Evolutionary conservation across 75 land plant genomes (phyloP).

Genomic region (Selaginella tamariscina): DNA sequence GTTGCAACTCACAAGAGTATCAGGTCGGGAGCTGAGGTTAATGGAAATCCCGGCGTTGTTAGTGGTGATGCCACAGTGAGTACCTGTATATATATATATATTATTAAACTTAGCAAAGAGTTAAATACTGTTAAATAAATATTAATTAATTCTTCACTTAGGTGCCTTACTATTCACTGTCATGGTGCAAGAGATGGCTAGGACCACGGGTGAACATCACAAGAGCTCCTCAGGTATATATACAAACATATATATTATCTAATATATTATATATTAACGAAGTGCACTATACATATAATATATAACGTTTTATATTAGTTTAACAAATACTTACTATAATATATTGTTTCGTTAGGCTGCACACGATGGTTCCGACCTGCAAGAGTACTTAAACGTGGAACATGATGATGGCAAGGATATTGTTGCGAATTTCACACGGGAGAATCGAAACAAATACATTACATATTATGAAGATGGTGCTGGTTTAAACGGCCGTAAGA

Average conservation of each 20-base stretch:
- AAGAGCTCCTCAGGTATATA: slow-evolving; percentile 90
- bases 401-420: slow-evolving; percentile 53
- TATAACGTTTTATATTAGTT: too few species aligned
- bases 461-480: slow-evolving; percentile 94
- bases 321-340: neutral
- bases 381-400: slow-evolving; percentile 53
- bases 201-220: slow-evolving; percentile 85
- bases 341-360: slow-evolving; percentile 42
- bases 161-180: slow-evolving; percentile 94
- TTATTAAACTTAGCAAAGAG: too few species aligned
- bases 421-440: slow-evolving; percentile 68
- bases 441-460: slow-evolving; percentile 60
- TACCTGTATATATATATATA: too few species aligned
- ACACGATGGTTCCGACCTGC: slow-evolving; percentile 81
- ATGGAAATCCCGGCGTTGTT: slow-evolving; percentile 44
- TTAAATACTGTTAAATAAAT: neutral
- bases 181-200: slow-evolving; percentile 96
- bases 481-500: slow-evolving; percentile 70
- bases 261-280: too few species aligned
- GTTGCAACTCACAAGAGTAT: too few species aligned
- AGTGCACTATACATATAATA: too few species aligned
- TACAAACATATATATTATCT: too few species aligned
- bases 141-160: slow-evolving; percentile 13
- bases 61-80: slow-evolving; percentile 96
- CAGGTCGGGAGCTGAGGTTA: slow-evolving; percentile 66